These are phyloP conservation scores for Penicillium robsamsonii DNA, from an alignment of 495 filamentous ascomycete genomes.

Conservation along the genomic window DNA sequence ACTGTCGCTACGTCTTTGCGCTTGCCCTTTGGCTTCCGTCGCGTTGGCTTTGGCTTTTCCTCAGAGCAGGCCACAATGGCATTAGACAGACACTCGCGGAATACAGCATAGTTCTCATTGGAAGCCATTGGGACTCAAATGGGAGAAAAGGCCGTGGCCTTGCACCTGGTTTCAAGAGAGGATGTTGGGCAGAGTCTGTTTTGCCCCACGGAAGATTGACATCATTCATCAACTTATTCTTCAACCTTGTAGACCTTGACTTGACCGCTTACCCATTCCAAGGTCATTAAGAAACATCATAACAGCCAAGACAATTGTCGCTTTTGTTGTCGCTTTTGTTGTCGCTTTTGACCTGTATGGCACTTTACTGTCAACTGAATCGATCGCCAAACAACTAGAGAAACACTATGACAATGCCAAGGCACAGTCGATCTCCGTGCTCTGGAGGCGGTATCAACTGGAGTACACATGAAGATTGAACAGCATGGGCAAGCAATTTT, in stretches of 20 bases:
- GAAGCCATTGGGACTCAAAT: constrained; percentile 23
- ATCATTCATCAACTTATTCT: constrained; percentile 11
- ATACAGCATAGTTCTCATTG: constrained; percentile 60
- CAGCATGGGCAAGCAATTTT: constrained; percentile 62
- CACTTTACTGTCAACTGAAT: constrained; percentile 68
- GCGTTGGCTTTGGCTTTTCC: constrained; percentile 36
- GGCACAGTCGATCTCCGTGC: constrained; percentile 52
- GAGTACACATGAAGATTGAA: constrained; percentile 83
- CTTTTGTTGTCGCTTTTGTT: constrained; percentile 71
- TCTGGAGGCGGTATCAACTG: constrained; percentile 64
- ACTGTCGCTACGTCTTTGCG: constrained; percentile 18
- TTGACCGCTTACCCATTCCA: not conserved
- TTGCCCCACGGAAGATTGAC: constrained; percentile 16
- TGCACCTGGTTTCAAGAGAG: not conserved
- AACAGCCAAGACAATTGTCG: constrained; percentile 46
- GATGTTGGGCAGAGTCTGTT: not conserved
- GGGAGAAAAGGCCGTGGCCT: not conserved
- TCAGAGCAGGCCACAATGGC: constrained; percentile 57
- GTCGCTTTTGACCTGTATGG: constrained; percentile 79
- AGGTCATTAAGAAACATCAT: constrained; percentile 8
- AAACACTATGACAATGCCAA: constrained; percentile 53
- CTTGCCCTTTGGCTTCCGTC: constrained; percentile 44
- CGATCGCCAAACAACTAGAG: constrained; percentile 56
- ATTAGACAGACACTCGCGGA: constrained; percentile 65
- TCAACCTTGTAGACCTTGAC: not conserved